Evolutionary conservation across 228 moss, liverwort and hornwort species (phyloP).

Genomic region (Sphagnum fallax): DNA sequence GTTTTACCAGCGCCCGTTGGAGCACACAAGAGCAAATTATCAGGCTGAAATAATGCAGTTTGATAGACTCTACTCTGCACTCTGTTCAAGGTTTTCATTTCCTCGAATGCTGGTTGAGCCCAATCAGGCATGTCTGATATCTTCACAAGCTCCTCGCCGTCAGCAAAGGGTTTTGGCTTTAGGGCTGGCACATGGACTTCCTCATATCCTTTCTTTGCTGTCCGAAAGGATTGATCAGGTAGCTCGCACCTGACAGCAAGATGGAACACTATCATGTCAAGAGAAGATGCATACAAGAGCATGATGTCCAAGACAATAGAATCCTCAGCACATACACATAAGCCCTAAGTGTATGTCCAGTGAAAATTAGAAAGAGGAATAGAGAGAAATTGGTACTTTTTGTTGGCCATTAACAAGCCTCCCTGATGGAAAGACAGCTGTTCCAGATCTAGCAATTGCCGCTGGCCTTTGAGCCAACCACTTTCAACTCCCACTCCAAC

Average conservation of each 20-base stretch:
- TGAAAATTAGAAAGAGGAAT: neutral
- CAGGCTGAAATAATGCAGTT: conserved; percentile 75
- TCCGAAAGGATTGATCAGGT: conserved; percentile 69
- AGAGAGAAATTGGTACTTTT: conserved; percentile 23
- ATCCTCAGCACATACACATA: neutral
- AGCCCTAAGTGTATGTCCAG: neutral
- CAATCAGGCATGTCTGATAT: conserved; percentile 83
- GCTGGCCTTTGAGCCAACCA: conserved; percentile 94
- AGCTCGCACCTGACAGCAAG: conserved; percentile 55
- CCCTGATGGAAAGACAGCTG: conserved; percentile 91
- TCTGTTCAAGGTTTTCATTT: conserved; percentile 83
- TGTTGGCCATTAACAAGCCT: conserved; percentile 96
- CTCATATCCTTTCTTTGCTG: conserved; percentile 86
- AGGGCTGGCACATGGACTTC: conserved; percentile 92
- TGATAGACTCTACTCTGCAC: conserved; percentile 95
- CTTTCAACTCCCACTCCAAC: conserved; percentile 65
- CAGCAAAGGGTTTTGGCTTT: conserved; percentile 79
- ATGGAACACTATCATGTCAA: neutral
- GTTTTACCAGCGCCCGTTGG: conserved; percentile 97
- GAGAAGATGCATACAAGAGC: too few species aligned
- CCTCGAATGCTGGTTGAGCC: conserved; percentile 82
- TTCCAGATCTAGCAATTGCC: conserved; percentile 82
- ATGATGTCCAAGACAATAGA: too few species aligned
- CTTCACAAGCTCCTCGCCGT: conserved; percentile 85
- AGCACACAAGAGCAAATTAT: conserved; percentile 79